Base-by-base conservation (phyloP, 1,284 basidiomycete species). In the Ustilago xerochloae region DNA sequence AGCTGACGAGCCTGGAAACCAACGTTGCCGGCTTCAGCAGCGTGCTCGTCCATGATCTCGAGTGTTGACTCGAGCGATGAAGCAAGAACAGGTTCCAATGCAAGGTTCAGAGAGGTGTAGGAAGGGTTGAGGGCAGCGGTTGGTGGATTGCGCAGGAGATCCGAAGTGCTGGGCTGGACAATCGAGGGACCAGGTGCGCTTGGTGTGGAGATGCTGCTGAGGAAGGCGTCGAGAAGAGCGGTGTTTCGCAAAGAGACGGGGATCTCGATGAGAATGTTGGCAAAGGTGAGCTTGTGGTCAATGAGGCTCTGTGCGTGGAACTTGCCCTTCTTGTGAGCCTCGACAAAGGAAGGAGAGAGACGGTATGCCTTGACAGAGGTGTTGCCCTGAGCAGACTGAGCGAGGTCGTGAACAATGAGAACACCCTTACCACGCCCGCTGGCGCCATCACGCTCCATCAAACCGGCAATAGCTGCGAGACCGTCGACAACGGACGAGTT, bases 1-100 rank as follows among this genome's bases (percentile, higher is more conserved):
- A 97, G 94, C 85, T 97, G 94, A 63, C 96, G 91, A 48, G 89
- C 88, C 81, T 95, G 88, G 88, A 95, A 99, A 50, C 92, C 94
- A 62, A 97, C 89, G 85, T 97, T 97, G 71, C 93, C 82, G 7
- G 80, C 77, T 60, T 84, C 82, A 20, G 78, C 67, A 38, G 81
- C 65, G 66, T 81, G 78, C 54, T 80, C 75, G 59, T 84, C 82
- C 50, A 83, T 65, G 30, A 81, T 70, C 48, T 84, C 82, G 29
- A 84, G 74, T 28, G 81, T 82, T 32, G 79, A 67, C 65, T 84
- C 82, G 50, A 81, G 72, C 45, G 77, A 74, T 2, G 82, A 82
- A 26, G 82, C 79, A 16, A 84, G 79, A 22, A 84, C 81, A 36
- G 82, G 82, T 43, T 80, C 80, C 51, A 82, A 80, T 13, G 80